These are phyloP conservation scores for Cercospora sp. DNA, from an alignment of 2,329 filamentous ascomycete species.

Conservation along the genomic window DNA sequence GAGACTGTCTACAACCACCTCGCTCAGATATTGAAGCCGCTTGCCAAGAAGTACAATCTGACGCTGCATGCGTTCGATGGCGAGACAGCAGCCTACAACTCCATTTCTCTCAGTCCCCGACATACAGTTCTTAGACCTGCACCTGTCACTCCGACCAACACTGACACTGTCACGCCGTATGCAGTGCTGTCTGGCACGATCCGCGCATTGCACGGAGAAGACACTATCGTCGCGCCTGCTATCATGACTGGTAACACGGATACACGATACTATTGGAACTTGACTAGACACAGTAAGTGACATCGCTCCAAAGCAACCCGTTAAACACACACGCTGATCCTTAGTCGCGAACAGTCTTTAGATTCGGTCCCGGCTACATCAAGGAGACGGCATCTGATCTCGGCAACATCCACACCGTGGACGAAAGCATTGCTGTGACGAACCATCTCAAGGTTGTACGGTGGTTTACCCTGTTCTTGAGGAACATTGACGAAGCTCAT, in stretches of 20 bases:
- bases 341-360: not conserved
- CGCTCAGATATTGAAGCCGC: constrained; percentile 48
- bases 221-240: constrained; percentile 41
- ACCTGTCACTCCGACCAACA: constrained; percentile 41
- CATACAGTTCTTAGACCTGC: constrained; percentile 37
- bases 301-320: not conserved
- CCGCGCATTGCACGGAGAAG: constrained; percentile 47
- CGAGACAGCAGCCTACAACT: constrained; percentile 38
- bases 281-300: constrained; percentile 37
- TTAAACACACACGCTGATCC: not conserved
- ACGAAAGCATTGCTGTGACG: constrained; percentile 40
- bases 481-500: constrained; percentile 50
- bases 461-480: constrained; percentile 48
- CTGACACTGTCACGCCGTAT: constrained; percentile 37
- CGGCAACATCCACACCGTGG: constrained; percentile 39
- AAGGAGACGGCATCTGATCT: constrained; percentile 33
- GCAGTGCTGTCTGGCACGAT: constrained; percentile 46
- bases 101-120: constrained; percentile 35
- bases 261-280: constrained; percentile 40
- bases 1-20: constrained; percentile 51
- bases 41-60: constrained; percentile 53
- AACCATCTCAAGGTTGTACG: constrained; percentile 48
- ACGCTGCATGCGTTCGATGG: constrained; percentile 52
- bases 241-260: constrained; percentile 43
- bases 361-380: constrained; percentile 41